Evolutionary conservation across 352 stramenopile species (phyloP).

Genomic region (Elongisporangium senticosum): DNA sequence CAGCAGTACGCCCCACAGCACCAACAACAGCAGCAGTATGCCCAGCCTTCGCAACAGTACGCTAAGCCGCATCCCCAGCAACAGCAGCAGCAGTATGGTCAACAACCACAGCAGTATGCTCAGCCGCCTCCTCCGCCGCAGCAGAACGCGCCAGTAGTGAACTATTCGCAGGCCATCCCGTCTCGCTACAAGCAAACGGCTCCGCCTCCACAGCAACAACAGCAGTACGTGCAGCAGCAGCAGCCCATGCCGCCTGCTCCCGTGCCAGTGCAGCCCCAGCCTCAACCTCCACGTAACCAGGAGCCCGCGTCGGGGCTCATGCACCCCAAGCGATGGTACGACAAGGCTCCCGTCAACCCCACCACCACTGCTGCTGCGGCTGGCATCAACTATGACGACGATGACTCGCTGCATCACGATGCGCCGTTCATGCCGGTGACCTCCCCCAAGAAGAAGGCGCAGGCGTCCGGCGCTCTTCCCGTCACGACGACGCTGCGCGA

Average conservation of each 20-base stretch:
- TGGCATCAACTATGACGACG: slow-evolving; percentile 9
- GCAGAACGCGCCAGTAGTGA: not conserved
- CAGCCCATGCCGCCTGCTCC: slow-evolving; percentile 1
- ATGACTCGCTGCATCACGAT: slow-evolving; percentile 11
- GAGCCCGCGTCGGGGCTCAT: slow-evolving; percentile 12
- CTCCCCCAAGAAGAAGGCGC: slow-evolving; percentile 18
- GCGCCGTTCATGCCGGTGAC: slow-evolving; percentile 38
- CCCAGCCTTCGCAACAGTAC: not conserved
- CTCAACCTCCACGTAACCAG: slow-evolving; percentile 7
- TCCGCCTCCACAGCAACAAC: slow-evolving; percentile 18
- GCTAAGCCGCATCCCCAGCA: too few relatives aligned
- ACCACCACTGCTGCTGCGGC: not conserved
- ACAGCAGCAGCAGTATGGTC: slow-evolving; percentile 17
- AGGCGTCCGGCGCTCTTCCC: slow-evolving; percentile 11
- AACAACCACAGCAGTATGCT: slow-evolving; percentile 6
- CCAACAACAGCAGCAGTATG: slow-evolving; percentile 7
- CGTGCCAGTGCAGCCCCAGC: slow-evolving; percentile 3
- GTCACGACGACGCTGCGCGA: slow-evolving; percentile 39
- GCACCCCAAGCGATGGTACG: slow-evolving; percentile 13
- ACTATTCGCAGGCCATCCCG: not conserved
- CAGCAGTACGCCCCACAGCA: slow-evolving; percentile 7
- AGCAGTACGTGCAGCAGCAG: slow-evolving; percentile 12
- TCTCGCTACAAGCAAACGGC: slow-evolving; percentile 7
- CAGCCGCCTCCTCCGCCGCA: slow-evolving; percentile 10
- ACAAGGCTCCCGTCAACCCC: slow-evolving; percentile 8